Evolutionary conservation across 495 filamentous ascomycete genomes (phyloP).

Genomic region (Aspergillus biplanus): DNA sequence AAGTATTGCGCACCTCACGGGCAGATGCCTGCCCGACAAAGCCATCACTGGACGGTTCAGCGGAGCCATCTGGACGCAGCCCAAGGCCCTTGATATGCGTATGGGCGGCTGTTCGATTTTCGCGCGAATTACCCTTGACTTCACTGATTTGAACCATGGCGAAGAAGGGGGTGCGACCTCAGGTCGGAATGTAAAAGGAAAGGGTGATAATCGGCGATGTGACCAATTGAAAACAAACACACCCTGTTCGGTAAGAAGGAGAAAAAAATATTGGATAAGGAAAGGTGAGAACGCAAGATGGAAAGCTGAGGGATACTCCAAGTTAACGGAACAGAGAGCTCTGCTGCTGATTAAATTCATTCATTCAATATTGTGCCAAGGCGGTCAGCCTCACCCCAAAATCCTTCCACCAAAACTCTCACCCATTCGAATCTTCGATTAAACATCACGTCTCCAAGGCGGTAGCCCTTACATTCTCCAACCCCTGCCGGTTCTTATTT

Average conservation of each 20-base stretch:
- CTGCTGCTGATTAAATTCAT: slow-evolving; percentile 24
- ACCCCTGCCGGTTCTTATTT: neutral
- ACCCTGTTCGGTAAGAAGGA: slow-evolving; percentile 10
- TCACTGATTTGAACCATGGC: slow-evolving; percentile 93
- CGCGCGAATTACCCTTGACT: slow-evolving; percentile 92
- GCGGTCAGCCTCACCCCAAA: slow-evolving; percentile 46
- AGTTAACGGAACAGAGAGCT: slow-evolving; percentile 5
- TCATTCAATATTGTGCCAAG: slow-evolving; percentile 30
- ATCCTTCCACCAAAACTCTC: slow-evolving; percentile 37
- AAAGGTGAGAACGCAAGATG: slow-evolving; percentile 6
- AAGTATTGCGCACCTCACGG: slow-evolving; percentile 66
- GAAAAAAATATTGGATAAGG: slow-evolving; percentile 24
- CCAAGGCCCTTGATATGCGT: slow-evolving; percentile 96
- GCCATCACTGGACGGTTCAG: slow-evolving; percentile 74
- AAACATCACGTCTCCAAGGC: slow-evolving; percentile 4
- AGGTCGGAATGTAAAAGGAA: slow-evolving; percentile 27
- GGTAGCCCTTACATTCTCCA: slow-evolving; percentile 2
- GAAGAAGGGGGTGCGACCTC: slow-evolving; percentile 32
- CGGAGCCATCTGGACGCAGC: slow-evolving; percentile 77
- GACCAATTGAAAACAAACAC: neutral
- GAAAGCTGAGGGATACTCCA: slow-evolving; percentile 16
- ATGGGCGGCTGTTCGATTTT: slow-evolving; percentile 93
- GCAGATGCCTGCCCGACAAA: slow-evolving; percentile 90
- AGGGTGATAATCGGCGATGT: neutral
- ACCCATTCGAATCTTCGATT: slow-evolving; percentile 1